Conservation (phyloP, 129 eudicot species). For the Solidago caesia region DNA sequence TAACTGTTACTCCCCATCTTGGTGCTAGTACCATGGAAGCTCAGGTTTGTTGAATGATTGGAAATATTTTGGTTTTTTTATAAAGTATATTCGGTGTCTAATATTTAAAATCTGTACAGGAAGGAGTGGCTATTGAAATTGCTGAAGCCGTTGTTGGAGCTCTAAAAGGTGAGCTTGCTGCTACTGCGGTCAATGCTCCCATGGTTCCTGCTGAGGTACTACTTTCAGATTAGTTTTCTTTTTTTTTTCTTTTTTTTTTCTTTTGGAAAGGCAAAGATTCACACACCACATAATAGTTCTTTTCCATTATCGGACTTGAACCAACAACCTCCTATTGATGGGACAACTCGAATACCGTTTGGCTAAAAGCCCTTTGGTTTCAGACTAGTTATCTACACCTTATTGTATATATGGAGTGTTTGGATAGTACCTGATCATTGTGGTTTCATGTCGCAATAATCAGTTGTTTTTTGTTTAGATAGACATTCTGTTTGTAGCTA, state of each 20-base stretch:
- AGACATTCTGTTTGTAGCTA: no score
- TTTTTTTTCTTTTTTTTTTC: no score
- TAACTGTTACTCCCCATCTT: slow-evolving; percentile 96
- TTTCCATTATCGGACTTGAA: no score
- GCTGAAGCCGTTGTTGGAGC: slow-evolving; percentile 99
- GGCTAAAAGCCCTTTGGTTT: no score
- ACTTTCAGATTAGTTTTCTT: neutral
- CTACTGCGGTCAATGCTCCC: slow-evolving; percentile 99
- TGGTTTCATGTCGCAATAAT: no score
- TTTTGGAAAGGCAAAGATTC: neutral
- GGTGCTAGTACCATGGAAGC: slow-evolving; percentile 99
- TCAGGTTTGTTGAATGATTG: slow-evolving; percentile 55
- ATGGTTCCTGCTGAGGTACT: slow-evolving; percentile 99
- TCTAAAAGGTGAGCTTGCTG: slow-evolving; percentile 90
- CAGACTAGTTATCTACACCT: no score
- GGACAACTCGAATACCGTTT: no score
- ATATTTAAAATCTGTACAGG: slow-evolving; percentile 45
- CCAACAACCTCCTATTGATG: no score
- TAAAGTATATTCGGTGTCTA: neutral
- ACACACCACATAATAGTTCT: no score
- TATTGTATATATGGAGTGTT: no score
- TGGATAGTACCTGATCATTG: no score
- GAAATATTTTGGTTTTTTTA: neutral
- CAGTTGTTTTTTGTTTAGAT: no score
- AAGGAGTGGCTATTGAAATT: slow-evolving; percentile 98